phyloP scores from a whole-genome alignment of 768 basidiomycete genomes.

The Mycena olivaceomarginata region DNA sequence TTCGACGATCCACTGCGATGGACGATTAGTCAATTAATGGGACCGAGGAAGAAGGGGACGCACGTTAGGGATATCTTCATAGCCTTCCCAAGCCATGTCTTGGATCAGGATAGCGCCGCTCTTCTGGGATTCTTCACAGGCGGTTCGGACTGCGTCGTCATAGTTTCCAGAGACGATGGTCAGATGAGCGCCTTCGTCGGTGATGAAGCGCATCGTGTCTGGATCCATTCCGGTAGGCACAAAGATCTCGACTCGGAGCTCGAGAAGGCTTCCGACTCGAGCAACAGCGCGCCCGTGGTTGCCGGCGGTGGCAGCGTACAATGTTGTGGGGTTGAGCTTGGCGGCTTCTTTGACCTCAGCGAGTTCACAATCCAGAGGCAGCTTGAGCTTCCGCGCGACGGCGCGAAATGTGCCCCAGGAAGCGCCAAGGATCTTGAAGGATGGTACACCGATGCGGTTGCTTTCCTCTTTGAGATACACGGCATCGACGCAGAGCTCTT shows the following conservation, averaged over 20 bases:
- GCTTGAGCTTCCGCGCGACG: constrained; percentile 11
- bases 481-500: constrained; percentile 17
- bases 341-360: background rate
- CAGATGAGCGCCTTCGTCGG: constrained; percentile 16
- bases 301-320: constrained; percentile 28
- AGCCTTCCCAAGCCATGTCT: constrained; percentile 16
- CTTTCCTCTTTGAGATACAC: constrained; percentile 33
- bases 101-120: constrained; percentile 6
- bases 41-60: background rate
- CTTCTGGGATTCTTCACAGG: background rate
- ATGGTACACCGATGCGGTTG: constrained; percentile 23
- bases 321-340: background rate
- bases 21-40: too few relatives aligned
- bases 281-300: constrained; percentile 37
- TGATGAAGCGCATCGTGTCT: constrained; percentile 4
- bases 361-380: constrained; percentile 3
- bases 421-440: constrained; percentile 40
- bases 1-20: constrained; percentile 17
- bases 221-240: constrained; percentile 9
- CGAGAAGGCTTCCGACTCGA: constrained; percentile 10
- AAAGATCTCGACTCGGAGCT: background rate
- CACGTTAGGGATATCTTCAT: constrained; percentile 14
- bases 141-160: constrained; percentile 8
- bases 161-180: background rate
- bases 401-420: constrained; percentile 33